Percentiles rank a stretch among this genome's conserved stretches.
Evolutionary conservation across 78 protist species (phyloP).

Genomic region (Protostelium mycophagum): DNA sequence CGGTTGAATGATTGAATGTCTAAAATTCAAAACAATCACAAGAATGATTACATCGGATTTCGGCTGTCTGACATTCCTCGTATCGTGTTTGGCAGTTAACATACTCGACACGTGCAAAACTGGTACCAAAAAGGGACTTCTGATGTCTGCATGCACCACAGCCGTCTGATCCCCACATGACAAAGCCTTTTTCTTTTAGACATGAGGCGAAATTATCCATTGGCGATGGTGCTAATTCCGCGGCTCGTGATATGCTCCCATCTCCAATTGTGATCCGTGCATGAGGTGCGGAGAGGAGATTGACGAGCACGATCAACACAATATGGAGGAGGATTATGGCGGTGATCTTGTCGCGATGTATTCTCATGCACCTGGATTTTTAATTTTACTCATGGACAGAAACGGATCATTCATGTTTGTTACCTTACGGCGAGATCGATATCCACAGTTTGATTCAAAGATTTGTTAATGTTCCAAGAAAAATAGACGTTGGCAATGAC

Average conservation of each 20-base stretch:
- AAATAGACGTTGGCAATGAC: background rate
- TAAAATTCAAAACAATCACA: too few species aligned
- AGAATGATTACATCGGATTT: background rate
- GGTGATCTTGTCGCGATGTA: background rate
- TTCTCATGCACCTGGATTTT: background rate
- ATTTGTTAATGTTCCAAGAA: background rate
- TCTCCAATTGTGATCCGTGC: too few species aligned
- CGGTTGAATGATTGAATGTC: background rate
- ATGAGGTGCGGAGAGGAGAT: background rate
- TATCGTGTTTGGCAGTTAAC: background rate
- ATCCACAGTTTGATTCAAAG: background rate
- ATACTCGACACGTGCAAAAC: background rate
- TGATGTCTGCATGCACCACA: background rate
- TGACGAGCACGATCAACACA: background rate
- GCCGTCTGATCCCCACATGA: background rate
- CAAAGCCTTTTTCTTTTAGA: background rate
- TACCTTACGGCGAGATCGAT: background rate
- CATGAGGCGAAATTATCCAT: background rate
- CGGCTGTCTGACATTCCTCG: background rate
- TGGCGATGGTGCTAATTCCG: too few species aligned
- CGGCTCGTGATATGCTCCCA: too few species aligned
- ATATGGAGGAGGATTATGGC: background rate
- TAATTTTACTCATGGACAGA: background rate
- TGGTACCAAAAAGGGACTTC: background rate
- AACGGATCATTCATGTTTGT: background rate